These are phyloP conservation scores for Curvularia sp. DNA, from an alignment of 2,329 filamentous ascomycete genomes.

Conservation along the genomic window DNA sequence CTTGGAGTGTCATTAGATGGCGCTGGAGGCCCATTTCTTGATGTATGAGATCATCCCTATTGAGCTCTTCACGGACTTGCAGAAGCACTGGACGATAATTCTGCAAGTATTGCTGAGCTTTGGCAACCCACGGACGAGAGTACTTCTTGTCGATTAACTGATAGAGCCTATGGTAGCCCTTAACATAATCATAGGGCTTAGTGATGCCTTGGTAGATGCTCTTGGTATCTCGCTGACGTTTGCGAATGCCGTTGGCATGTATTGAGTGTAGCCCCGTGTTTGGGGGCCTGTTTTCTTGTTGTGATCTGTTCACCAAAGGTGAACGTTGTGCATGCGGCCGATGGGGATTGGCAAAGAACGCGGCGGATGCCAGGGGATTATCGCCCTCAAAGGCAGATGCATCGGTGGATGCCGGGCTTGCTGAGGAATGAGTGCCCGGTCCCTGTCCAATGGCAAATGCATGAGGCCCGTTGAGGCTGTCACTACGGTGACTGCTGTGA, in stretches of 20 bases:
- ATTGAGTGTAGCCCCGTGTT: conserved; percentile 44
- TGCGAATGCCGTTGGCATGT: conserved; percentile 50
- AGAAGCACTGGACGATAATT: conserved; percentile 94
- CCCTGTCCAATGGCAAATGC: conserved; percentile 69
- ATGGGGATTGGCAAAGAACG: conserved; percentile 46
- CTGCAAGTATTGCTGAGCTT: conserved; percentile 85
- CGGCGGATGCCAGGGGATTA: conserved; percentile 44
- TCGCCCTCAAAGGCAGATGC: conserved; percentile 56
- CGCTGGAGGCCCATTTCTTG: conserved; percentile 98
- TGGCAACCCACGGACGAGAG: conserved; percentile 75
- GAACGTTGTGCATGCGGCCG: conserved; percentile 43
- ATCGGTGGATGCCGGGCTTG: conserved; percentile 61
- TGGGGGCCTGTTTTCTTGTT: conserved; percentile 36
- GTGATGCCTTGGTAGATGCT: conserved; percentile 88
- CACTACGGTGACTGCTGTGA: conserved; percentile 38
- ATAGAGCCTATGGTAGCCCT: conserved; percentile 87
- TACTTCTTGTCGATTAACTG: conserved; percentile 81
- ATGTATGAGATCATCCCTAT: conserved; percentile 87
- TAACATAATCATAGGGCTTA: conserved; percentile 89
- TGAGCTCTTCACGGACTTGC: conserved; percentile 86
- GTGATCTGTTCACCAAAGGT: conserved; percentile 35
- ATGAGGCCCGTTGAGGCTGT: conserved; percentile 55
- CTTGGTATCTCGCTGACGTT: conserved; percentile 74
- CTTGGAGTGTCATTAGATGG: conserved; percentile 90
- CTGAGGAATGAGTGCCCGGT: conserved; percentile 63